Percentiles rank a stretch among this genome's conserved stretches.
These are phyloP conservation scores for Apiospora koreana DNA, from an alignment of 2,329 filamentous ascomycete genomes.

Conservation along the genomic window DNA sequence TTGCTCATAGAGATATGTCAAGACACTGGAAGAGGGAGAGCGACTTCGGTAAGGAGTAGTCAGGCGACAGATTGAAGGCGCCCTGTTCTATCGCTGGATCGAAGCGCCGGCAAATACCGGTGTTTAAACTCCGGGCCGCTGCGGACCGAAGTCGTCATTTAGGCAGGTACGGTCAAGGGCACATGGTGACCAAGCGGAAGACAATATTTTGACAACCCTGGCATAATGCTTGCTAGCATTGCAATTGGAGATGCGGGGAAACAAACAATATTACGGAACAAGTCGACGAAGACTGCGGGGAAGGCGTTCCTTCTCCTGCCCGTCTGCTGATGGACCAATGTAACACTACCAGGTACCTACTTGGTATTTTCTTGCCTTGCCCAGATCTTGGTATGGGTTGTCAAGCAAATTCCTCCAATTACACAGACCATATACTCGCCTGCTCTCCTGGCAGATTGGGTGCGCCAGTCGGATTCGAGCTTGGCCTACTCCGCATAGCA, in stretches of 20 bases:
- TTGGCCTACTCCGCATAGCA: neutral
- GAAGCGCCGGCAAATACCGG: conserved; percentile 1
- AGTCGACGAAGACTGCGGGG: neutral
- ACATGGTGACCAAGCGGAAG: neutral
- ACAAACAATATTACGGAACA: neutral
- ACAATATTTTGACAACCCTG: neutral
- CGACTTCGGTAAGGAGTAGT: neutral
- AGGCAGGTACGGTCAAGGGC: neutral
- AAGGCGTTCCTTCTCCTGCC: neutral
- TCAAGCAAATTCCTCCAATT: neutral
- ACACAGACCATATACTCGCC: neutral
- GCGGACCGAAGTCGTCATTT: neutral
- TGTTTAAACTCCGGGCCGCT: neutral
- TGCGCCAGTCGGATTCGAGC: neutral
- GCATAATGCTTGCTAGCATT: neutral
- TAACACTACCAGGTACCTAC: neutral
- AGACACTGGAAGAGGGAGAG: neutral
- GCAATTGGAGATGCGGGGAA: conserved; percentile 1
- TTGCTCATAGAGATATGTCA: neutral
- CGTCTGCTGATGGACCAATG: neutral
- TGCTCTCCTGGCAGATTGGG: neutral
- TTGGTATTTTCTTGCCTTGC: neutral
- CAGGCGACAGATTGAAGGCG: neutral
- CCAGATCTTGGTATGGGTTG: neutral
- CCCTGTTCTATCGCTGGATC: neutral